These are phyloP conservation scores for Mycosphaerella arachidis DNA, from an alignment of 2,329 filamentous ascomycete genomes.

Conservation along the genomic window DNA sequence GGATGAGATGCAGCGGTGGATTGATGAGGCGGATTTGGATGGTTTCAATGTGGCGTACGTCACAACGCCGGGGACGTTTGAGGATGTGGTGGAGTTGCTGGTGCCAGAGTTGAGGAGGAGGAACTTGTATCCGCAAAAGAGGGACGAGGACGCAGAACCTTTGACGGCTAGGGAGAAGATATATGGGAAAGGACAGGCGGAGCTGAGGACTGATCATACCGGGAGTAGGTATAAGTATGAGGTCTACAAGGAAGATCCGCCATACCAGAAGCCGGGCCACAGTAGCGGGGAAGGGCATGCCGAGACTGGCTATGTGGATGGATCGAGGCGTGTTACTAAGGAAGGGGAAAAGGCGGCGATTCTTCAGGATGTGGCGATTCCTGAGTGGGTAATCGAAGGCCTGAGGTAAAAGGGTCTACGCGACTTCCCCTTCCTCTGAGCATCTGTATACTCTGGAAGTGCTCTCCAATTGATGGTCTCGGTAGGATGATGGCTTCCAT, in stretches of 20 bases:
- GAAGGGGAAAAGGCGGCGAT: background rate
- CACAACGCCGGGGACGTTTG: slow-evolving; percentile 50
- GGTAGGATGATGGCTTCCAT: too few species aligned
- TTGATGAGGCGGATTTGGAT: slow-evolving; percentile 41
- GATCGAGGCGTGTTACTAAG: background rate
- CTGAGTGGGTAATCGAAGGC: background rate
- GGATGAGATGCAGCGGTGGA: slow-evolving; percentile 47
- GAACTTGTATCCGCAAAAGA: slow-evolving; percentile 26
- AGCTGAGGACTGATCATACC: slow-evolving; percentile 55
- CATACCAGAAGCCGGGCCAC: slow-evolving; percentile 5
- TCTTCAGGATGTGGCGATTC: background rate
- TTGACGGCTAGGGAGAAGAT: slow-evolving; percentile 49
- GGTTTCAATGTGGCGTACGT: slow-evolving; percentile 45
- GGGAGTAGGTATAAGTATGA: slow-evolving; percentile 60
- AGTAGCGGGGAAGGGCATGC: background rate
- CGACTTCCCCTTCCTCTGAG: too few species aligned
- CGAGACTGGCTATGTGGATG: background rate
- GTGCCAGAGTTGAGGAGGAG: slow-evolving; percentile 45
- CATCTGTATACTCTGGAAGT: too few species aligned
- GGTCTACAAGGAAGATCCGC: slow-evolving; percentile 53
- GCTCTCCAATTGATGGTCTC: too few species aligned
- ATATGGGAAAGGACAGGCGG: slow-evolving; percentile 47
- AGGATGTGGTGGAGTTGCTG: slow-evolving; percentile 49
- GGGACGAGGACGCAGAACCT: slow-evolving; percentile 25
- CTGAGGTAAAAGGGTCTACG: background rate